phyloP scores from a whole-genome alignment of 2,329 filamentous ascomycete species.

The Pseudogymnoascus sp. region DNA sequence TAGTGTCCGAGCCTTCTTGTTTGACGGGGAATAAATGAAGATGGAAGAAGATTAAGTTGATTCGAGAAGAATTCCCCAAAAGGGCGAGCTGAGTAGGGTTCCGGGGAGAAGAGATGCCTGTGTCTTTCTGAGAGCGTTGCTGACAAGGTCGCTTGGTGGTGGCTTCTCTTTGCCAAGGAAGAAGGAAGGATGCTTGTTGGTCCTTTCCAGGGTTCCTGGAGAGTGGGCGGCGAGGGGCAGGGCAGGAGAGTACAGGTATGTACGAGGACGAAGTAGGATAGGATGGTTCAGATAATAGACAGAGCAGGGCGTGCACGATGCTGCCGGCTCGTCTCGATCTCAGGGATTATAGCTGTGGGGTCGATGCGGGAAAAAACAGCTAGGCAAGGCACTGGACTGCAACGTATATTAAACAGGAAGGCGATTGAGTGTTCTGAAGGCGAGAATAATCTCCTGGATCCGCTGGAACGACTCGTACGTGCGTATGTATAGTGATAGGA shows the following conservation, averaged over 20 bases:
- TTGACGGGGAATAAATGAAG: background rate
- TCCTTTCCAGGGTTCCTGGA: background rate
- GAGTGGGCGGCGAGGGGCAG: background rate
- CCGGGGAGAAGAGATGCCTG: background rate
- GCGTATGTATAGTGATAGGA: background rate
- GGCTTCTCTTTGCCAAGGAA: background rate
- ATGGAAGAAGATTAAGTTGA: background rate
- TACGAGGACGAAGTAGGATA: conserved; percentile 1
- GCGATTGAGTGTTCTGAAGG: background rate
- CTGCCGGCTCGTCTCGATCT: conserved; percentile 1
- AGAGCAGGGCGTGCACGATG: background rate
- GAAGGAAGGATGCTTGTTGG: background rate
- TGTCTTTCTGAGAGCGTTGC: background rate
- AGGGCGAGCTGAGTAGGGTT: background rate
- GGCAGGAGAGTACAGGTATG: conserved; percentile 3
- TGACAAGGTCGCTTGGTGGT: background rate
- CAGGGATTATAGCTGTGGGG: background rate
- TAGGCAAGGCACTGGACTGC: background rate
- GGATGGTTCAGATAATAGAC: background rate
- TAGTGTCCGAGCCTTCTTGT: background rate
- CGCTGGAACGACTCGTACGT: background rate
- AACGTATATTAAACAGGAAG: background rate
- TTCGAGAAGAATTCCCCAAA: background rate
- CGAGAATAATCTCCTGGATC: background rate
- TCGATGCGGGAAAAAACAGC: conserved; percentile 5